Evolutionary conservation across 2,329 filamentous ascomycete species (phyloP).

Genomic region (Xylaria sp.): DNA sequence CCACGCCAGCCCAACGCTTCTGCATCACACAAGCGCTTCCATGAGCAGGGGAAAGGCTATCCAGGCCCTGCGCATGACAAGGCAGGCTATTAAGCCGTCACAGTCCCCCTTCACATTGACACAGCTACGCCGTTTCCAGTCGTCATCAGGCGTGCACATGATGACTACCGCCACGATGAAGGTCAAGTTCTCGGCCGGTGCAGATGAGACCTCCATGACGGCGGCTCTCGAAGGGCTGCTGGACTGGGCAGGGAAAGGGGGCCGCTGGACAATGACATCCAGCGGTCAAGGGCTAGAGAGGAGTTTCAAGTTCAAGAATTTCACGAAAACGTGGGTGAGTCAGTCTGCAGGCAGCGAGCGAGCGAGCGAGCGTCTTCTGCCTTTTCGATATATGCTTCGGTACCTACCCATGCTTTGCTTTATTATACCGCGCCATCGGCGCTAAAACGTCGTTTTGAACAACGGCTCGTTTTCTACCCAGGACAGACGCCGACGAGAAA

Average conservation of each 20-base stretch:
- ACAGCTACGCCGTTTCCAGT: conserved; percentile 29
- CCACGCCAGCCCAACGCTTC: conserved; percentile 26
- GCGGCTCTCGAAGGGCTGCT: conserved; percentile 52
- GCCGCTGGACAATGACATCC: conserved; percentile 62
- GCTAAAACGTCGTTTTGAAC: conserved; percentile 3
- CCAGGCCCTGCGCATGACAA: conserved; percentile 17
- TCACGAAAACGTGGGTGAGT: conserved; percentile 72
- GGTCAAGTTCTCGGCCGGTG: conserved; percentile 57
- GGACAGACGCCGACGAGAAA: not conserved
- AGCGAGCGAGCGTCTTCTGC: not conserved
- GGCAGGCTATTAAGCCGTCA: conserved; percentile 14
- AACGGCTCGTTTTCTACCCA: conserved; percentile 11
- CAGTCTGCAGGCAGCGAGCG: conserved; percentile 41
- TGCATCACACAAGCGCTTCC: conserved; percentile 17
- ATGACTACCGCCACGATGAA: conserved; percentile 28
- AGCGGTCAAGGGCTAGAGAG: conserved; percentile 67
- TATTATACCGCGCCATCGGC: conserved; percentile 17
- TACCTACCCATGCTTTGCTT: not conserved
- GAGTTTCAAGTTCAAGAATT: conserved; percentile 71
- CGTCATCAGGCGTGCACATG: conserved; percentile 22
- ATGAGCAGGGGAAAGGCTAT: conserved; percentile 26
- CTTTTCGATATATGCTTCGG: conserved; percentile 3
- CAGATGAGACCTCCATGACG: conserved; percentile 54
- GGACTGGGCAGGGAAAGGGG: conserved; percentile 44
- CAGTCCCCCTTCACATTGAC: conserved; percentile 12